Evolutionary conservation across 192 early-diverging fungal genomes (phyloP), one percentile per base, ranked within the genome.

Genomic region (Podila minutissima): DNA sequence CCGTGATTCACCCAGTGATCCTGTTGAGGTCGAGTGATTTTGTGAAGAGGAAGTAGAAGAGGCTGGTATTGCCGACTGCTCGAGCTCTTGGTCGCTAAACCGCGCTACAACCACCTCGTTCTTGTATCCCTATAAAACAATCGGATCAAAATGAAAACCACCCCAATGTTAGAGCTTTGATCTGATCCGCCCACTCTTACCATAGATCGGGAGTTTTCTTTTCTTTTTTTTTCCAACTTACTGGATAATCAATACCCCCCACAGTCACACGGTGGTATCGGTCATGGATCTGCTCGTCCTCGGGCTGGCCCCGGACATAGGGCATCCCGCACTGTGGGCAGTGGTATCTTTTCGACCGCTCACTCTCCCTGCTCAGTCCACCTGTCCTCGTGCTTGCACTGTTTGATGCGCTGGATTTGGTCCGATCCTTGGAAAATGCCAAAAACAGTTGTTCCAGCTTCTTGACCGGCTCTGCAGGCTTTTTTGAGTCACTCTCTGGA

Each of bases 261-360:
- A 86, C 13, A 26, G 38, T 64, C 12, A 64, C 78, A 22, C 71
- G 68, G 72, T 86, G 85, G 72, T 83, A 84, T 8, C 69, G 65
- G 11, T 81, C 79, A 75, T 86, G 85, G 9, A 83, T 67, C 31
- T 65, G 55, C 29, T 86, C 85, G 31, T 86, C 85, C 46, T 83
- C 85, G 0, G 57, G 26, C 13, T 73, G 79, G n/a, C 85, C 85
- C 10, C 62, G 64, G n/a, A 64, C 74, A 68, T 83, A 86, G 7
- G 79, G 82, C 85, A 86, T 86, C 31, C 74, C 51, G 37, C 85
- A 86, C 33, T 84, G 74, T 22, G 83, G 78, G 60, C 85, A 86
- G 28, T 81, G 85, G 58, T 59, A 72, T 20, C 57, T 71, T 31
- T 72, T 66, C 33, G 53, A 72, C 24, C 62, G 69, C 48, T 73